Conservation (phyloP, 1,139 yeast species). For the Candida sojae region DNA sequence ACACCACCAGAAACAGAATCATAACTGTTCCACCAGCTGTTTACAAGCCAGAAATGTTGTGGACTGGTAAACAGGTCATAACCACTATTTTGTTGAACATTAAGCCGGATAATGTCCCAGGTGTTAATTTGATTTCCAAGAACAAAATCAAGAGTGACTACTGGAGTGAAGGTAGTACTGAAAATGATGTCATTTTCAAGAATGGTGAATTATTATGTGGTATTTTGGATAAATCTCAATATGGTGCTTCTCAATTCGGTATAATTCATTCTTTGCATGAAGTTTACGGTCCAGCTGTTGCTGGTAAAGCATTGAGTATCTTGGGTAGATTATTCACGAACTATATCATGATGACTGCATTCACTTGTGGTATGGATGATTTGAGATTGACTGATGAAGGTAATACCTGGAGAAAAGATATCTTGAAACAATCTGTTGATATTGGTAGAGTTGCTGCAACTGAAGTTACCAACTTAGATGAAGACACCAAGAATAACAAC, state of each 20-base stretch:
- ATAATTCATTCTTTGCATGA: slow-evolving; percentile 95
- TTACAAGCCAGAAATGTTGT: slow-evolving; percentile 80
- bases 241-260: slow-evolving; percentile 98
- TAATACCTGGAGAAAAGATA: slow-evolving; percentile 83
- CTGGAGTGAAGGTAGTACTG: slow-evolving; percentile 86
- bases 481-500: slow-evolving; percentile 56
- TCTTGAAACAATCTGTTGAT: slow-evolving; percentile 73
- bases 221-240: slow-evolving; percentile 95
- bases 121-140: slow-evolving; percentile 77
- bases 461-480: slow-evolving; percentile 85
- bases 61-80: slow-evolving; percentile 99
- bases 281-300: slow-evolving; percentile 87
- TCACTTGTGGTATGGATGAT: slow-evolving; percentile 99
- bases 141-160: slow-evolving; percentile 93
- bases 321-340: slow-evolving; percentile 93
- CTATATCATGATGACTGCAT: slow-evolving; percentile 88
- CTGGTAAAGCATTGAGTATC: slow-evolving; percentile 87
- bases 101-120: slow-evolving; percentile 85
- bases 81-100: slow-evolving; percentile 87
- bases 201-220: slow-evolving; percentile 91
- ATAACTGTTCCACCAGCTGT: slow-evolving; percentile 89
- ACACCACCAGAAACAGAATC: slow-evolving; percentile 70
- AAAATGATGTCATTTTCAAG: slow-evolving; percentile 81
- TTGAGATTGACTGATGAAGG: slow-evolving; percentile 90
- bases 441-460: slow-evolving; percentile 91